A percentile compares a stretch with the other conserved stretches of the same genome.
These are phyloP conservation scores for Capronia coronata DNA, from an alignment of 2,329 filamentous ascomycete genomes.

Conservation along the genomic window DNA sequence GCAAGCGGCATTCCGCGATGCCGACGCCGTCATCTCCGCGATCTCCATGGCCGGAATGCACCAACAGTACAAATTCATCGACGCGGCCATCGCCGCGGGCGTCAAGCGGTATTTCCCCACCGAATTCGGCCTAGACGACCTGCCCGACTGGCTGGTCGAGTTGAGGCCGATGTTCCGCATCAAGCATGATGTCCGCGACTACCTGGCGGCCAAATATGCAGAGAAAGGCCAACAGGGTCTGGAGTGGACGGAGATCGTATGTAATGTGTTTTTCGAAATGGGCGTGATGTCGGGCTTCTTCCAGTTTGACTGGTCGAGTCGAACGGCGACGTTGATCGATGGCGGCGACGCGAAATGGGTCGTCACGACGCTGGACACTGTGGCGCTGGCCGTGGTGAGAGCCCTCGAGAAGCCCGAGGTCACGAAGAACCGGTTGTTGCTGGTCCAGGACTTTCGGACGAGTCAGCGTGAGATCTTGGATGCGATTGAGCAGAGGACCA, in stretches of 20 bases:
- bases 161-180: slow-evolving; percentile 27
- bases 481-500: slow-evolving; percentile 19
- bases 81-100: slow-evolving; percentile 36
- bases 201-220: slow-evolving; percentile 28
- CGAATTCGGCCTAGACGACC: slow-evolving; percentile 30
- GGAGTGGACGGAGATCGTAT: slow-evolving; percentile 32
- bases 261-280: slow-evolving; percentile 35
- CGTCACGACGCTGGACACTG: slow-evolving; percentile 42
- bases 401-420: slow-evolving; percentile 45
- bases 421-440: slow-evolving; percentile 50
- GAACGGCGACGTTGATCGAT: slow-evolving; percentile 42
- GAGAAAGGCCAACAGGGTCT: slow-evolving; percentile 6
- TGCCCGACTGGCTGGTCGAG: slow-evolving; percentile 22
- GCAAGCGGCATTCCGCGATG: slow-evolving; percentile 13
- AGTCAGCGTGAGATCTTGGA: slow-evolving; percentile 41
- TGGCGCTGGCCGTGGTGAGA: slow-evolving; percentile 46
- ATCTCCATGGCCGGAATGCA: slow-evolving; percentile 22
- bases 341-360: slow-evolving; percentile 46
- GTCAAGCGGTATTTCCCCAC: slow-evolving; percentile 41
- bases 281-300: slow-evolving; percentile 38
- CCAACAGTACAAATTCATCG: slow-evolving; percentile 36
- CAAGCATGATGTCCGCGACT: slow-evolving; percentile 32
- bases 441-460: slow-evolving; percentile 41
- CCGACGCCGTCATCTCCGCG: slow-evolving; percentile 21
- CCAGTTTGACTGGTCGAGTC: slow-evolving; percentile 39